Conservation (phyloP, 1,284 basidiomycete genomes). For the Termitomyces sp. region DNA sequence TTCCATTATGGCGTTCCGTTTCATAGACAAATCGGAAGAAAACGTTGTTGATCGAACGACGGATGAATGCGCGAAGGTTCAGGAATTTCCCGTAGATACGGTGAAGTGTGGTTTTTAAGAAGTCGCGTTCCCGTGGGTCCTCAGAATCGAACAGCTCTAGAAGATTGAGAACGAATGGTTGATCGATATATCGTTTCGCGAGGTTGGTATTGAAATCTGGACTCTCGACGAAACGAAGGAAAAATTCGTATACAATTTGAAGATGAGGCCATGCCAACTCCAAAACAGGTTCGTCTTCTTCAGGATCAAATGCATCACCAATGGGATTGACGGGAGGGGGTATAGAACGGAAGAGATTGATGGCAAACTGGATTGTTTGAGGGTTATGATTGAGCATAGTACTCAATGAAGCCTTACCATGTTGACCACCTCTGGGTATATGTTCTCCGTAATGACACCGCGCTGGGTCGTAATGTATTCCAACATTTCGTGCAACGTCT, state of each 20-base stretch:
- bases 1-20: slow-evolving; percentile 98
- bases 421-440: slow-evolving; percentile 98
- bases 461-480: slow-evolving; percentile 98
- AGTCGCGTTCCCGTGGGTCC: slow-evolving; percentile 98
- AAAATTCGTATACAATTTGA: slow-evolving; percentile 99
- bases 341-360: slow-evolving; percentile 98
- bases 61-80: slow-evolving; percentile 97
- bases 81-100: slow-evolving; percentile 99
- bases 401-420: slow-evolving; percentile 59
- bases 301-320: slow-evolving; percentile 98
- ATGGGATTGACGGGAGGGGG: slow-evolving; percentile 98
- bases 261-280: slow-evolving; percentile 99
- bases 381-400: slow-evolving; percentile 2
- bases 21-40: slow-evolving; percentile 99
- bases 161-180: slow-evolving; percentile 91
- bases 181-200: slow-evolving; percentile 97
- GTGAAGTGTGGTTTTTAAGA: slow-evolving; percentile 98
- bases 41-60: slow-evolving; percentile 98
- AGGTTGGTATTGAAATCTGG: slow-evolving; percentile 98
- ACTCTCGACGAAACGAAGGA: slow-evolving; percentile 97
- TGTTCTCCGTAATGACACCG: slow-evolving; percentile 92
- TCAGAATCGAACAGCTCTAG: slow-evolving; percentile 99
- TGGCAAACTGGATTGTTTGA: slow-evolving; percentile 69
- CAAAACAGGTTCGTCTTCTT: slow-evolving; percentile 98
- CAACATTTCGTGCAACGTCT: slow-evolving; percentile 97